Percentiles rank a stretch among this genome's conserved stretches.
Evolutionary conservation across 2,329 filamentous ascomycete species (phyloP).

Genomic region (Rhytidhysteron rufulum): DNA sequence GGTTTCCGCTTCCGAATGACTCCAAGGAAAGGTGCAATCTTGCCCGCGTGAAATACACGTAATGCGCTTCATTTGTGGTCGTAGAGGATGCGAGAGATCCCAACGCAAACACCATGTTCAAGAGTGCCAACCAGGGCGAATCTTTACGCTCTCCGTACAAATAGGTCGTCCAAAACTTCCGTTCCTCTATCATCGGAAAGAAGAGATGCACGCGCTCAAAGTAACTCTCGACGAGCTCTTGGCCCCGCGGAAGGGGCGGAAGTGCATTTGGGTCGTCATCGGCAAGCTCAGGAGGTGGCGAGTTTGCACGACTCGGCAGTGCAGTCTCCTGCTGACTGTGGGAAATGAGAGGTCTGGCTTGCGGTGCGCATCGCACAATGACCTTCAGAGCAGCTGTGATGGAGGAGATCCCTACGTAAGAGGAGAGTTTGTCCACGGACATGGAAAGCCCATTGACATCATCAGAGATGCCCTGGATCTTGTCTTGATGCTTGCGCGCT

Average conservation of each 20-base stretch:
- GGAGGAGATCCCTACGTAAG: slow-evolving; percentile 70
- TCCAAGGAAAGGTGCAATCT: slow-evolving; percentile 65
- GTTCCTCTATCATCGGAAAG: slow-evolving; percentile 70
- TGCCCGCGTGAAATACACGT: slow-evolving; percentile 66
- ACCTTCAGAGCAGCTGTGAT: slow-evolving; percentile 72
- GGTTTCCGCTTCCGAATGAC: slow-evolving; percentile 64
- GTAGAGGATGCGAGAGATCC: slow-evolving; percentile 68
- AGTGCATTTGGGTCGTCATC: slow-evolving; percentile 41
- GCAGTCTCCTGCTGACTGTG: slow-evolving; percentile 38
- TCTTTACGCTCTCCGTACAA: slow-evolving; percentile 61
- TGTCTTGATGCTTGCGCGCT: slow-evolving; percentile 41
- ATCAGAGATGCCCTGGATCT: slow-evolving; percentile 56
- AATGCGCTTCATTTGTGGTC: slow-evolving; percentile 59
- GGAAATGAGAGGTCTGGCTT: slow-evolving; percentile 46
- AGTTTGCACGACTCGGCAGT: slow-evolving; percentile 31
- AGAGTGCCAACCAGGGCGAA: slow-evolving; percentile 65
- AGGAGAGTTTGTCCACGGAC: slow-evolving; percentile 57
- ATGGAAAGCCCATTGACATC: slow-evolving; percentile 67
- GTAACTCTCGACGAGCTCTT: slow-evolving; percentile 69
- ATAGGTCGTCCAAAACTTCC: slow-evolving; percentile 64
- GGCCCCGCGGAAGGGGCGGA: slow-evolving; percentile 60
- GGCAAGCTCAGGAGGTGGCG: slow-evolving; percentile 31
- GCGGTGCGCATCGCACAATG: slow-evolving; percentile 56
- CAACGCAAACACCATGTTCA: slow-evolving; percentile 75
- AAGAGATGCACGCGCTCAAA: slow-evolving; percentile 71